These are phyloP conservation scores for Gossypium sturtianum DNA, from an alignment of 345 rosid species.

Conservation along the genomic window DNA sequence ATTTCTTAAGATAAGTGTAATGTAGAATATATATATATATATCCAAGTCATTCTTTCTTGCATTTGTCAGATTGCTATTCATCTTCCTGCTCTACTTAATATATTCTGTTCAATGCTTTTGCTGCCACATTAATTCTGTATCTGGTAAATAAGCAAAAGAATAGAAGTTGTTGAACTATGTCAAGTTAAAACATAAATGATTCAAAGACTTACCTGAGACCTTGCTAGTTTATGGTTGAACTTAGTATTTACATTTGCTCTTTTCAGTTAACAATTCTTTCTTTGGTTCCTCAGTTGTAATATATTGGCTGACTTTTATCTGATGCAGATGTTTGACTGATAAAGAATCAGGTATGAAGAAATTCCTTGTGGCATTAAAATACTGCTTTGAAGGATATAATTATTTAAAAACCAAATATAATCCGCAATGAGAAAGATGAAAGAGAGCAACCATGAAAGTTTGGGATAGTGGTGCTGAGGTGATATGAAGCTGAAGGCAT, in stretches of 20 bases:
- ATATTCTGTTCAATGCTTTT: not conserved
- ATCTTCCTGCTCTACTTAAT: not conserved
- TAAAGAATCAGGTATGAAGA: slow-evolving; percentile 8
- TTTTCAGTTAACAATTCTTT: not conserved
- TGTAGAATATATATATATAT: not conserved
- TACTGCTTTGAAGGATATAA: slow-evolving; percentile 12
- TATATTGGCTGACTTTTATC: not conserved
- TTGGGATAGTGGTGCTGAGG: slow-evolving; percentile 5
- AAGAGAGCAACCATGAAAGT: slow-evolving; percentile 16
- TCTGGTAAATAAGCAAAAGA: not conserved
- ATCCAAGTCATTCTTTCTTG: not conserved
- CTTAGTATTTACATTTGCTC: not conserved
- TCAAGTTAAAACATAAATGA: not conserved
- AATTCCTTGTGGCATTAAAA: slow-evolving; percentile 1
- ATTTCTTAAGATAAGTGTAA: not conserved
- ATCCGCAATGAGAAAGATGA: slow-evolving; percentile 5
- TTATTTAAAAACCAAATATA: slow-evolving; percentile 3
- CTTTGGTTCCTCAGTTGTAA: not conserved
- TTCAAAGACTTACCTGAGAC: not conserved
- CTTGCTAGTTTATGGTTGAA: not conserved
- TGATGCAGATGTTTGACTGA: slow-evolving; percentile 36
- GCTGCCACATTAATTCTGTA: not conserved
- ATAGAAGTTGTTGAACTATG: not conserved
- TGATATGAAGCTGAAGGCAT: slow-evolving; percentile 17
- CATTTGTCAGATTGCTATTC: not conserved